Evolutionary conservation across 495 filamentous ascomycete genomes (phyloP).

Genomic region (Trichoderma parareesei): DNA sequence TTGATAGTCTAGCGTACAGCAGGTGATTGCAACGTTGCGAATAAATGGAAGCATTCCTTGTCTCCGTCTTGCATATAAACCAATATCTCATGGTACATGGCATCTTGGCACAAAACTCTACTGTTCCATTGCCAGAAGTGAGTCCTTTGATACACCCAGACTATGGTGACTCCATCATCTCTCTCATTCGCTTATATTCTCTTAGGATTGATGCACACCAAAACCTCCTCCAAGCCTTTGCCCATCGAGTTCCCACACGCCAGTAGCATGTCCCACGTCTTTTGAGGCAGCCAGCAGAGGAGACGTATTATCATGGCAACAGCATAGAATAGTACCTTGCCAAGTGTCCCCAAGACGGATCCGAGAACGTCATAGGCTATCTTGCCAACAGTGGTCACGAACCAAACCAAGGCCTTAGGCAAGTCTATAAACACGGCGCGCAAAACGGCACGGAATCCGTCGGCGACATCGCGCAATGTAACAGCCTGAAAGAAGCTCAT

Average conservation of each 20-base stretch:
- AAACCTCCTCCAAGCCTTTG: conserved; percentile 30
- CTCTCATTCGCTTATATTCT: background rate
- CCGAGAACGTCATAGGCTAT: conserved; percentile 20
- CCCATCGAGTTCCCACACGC: conserved; percentile 24
- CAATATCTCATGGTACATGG: no score
- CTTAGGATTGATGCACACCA: conserved; percentile 37
- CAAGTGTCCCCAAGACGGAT: conserved; percentile 24
- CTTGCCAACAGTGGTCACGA: conserved; percentile 19
- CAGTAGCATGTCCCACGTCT: conserved; percentile 26
- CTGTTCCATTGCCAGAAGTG: background rate
- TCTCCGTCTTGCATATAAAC: no score
- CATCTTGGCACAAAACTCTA: no score
- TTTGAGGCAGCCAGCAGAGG: conserved; percentile 26
- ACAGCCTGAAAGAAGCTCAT: conserved; percentile 29
- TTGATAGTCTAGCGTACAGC: no score
- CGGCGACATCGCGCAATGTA: conserved; percentile 31
- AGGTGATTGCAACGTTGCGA: no score
- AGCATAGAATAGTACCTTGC: conserved; percentile 23
- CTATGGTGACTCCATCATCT: background rate
- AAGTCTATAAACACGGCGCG: conserved; percentile 25
- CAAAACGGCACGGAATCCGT: conserved; percentile 25
- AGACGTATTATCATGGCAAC: conserved; percentile 20
- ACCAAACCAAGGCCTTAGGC: conserved; percentile 23
- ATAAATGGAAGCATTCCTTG: no score
- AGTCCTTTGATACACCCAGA: background rate